Evolutionary conservation across 495 filamentous ascomycete genomes (phyloP).

Genomic region (Hyphodiscus hymeniophilus): DNA sequence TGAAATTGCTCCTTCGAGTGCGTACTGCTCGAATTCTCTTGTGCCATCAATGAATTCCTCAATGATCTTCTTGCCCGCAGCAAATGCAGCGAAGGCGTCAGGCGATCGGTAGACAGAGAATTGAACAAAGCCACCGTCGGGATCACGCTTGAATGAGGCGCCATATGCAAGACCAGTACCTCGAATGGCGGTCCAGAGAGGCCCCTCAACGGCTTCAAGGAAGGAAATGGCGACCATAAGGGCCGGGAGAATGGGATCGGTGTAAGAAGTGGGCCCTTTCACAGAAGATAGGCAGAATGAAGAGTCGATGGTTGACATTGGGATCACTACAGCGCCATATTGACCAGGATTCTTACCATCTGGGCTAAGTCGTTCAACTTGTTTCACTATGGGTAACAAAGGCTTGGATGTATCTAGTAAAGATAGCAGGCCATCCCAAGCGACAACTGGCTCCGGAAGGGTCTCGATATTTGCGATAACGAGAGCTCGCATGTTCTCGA

Average conservation of each 20-base stretch:
- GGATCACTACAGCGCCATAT: conserved; percentile 67
- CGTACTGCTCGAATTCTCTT: conserved; percentile 62
- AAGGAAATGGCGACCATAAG: conserved; percentile 81
- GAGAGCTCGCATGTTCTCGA: conserved; percentile 75
- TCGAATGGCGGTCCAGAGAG: conserved; percentile 85
- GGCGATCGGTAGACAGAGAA: conserved; percentile 85
- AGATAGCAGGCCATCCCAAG: conserved; percentile 62
- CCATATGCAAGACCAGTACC: conserved; percentile 91
- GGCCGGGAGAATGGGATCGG: conserved; percentile 71
- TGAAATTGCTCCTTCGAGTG: conserved; percentile 84
- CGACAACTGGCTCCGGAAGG: conserved; percentile 67
- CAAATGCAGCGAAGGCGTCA: conserved; percentile 80
- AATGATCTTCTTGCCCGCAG: conserved; percentile 65
- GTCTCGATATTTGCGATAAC: conserved; percentile 77
- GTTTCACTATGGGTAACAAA: conserved; percentile 35
- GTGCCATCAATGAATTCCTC: conserved; percentile 55
- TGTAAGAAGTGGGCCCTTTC: conserved; percentile 63
- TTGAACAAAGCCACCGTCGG: conserved; percentile 70
- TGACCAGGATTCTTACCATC: conserved; percentile 66
- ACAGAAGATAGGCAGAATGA: conserved; percentile 73
- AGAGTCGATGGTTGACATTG: conserved; percentile 89
- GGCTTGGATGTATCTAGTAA: conserved; percentile 5
- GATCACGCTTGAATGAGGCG: conserved; percentile 60
- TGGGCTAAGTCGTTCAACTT: conserved; percentile 53
- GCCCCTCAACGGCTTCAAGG: conserved; percentile 88